Conservation (phyloP, 2,329 filamentous ascomycete genomes). For the Biscogniauxia sp. region DNA sequence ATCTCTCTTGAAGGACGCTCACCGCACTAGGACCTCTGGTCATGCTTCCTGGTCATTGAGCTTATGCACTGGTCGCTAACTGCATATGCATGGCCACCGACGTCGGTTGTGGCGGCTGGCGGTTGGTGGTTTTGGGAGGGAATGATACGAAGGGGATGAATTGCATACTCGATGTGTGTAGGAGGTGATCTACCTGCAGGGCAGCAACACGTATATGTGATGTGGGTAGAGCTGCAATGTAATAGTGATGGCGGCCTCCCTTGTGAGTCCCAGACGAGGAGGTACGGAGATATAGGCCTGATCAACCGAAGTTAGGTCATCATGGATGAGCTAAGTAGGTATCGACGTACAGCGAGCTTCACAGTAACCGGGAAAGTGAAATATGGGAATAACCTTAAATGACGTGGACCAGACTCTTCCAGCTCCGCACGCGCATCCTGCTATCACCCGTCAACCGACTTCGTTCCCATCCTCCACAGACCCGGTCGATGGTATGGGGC, state of each 20-base stretch:
- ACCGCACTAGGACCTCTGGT: neutral
- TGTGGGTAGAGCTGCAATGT: neutral
- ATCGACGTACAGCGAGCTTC: neutral
- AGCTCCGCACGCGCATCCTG: neutral
- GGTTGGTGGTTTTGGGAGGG: neutral
- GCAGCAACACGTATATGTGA: neutral
- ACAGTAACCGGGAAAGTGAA: neutral
- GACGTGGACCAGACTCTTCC: neutral
- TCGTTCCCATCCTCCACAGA: neutral
- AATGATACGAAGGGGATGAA: neutral
- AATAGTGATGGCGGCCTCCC: neutral
- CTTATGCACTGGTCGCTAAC: neutral
- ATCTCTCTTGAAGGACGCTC: neutral
- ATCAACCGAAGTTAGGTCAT: neutral
- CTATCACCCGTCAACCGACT: neutral
- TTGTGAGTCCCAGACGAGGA: neutral
- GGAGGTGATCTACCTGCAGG: neutral
- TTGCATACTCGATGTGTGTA: neutral
- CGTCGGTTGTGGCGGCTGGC: neutral
- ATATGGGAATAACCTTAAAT: neutral
- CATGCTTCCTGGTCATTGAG: neutral
- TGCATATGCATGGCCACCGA: neutral
- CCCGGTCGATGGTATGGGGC: neutral
- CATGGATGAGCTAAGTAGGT: neutral
- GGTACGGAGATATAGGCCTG: neutral